Evolutionary conservation across 2,329 filamentous ascomycete species (phyloP).

Genomic region (Ilyonectria robusta): DNA sequence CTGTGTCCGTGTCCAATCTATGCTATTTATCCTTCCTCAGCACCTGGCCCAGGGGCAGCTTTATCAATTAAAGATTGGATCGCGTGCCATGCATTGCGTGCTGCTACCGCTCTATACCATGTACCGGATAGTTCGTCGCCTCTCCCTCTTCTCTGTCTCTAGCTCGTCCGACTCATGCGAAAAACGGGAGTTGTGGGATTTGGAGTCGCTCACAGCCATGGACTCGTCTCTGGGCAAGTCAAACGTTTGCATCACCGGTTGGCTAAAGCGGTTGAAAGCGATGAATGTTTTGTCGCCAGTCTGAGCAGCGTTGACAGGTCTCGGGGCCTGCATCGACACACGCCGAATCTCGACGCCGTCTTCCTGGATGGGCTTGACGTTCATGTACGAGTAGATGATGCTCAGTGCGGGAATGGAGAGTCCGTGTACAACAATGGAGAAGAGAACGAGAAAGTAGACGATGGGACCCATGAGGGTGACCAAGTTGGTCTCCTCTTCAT

Average conservation of each 20-base stretch:
- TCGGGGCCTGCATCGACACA: neutral
- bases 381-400: constrained; percentile 33
- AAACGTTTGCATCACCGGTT: neutral
- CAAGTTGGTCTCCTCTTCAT: constrained; percentile 52
- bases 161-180: no score
- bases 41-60: no score
- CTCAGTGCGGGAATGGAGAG: constrained; percentile 59
- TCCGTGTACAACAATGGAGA: constrained; percentile 45
- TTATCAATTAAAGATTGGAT: no score
- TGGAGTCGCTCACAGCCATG: neutral
- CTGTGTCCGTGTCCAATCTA: no score
- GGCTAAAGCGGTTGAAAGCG: constrained; percentile 32
- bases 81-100: no score
- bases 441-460: constrained; percentile 57
- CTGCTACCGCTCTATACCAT: no score
- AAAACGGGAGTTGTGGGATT: no score
- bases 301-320: neutral
- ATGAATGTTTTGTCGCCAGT: constrained; percentile 9
- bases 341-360: constrained; percentile 28
- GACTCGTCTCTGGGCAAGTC: neutral
- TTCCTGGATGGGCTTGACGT: constrained; percentile 55
- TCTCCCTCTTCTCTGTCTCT: no score
- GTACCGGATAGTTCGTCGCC: no score
- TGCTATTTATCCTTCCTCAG: no score
- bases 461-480: constrained; percentile 54